Evolutionary conservation across 768 basidiomycete genomes (phyloP).

Genomic region (Melanogaster broomeanus): DNA sequence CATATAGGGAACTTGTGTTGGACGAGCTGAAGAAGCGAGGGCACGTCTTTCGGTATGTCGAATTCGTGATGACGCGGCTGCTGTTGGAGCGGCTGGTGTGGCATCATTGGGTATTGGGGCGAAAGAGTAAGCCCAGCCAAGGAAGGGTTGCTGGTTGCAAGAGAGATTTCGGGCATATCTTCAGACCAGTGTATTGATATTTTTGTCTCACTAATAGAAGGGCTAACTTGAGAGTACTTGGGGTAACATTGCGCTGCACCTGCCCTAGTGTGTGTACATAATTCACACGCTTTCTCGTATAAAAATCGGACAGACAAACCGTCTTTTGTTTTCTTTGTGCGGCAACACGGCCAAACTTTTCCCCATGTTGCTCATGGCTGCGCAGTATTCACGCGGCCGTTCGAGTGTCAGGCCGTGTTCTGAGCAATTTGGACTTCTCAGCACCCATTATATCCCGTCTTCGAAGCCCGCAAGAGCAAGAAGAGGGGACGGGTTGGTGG

Average conservation of each 20-base stretch:
- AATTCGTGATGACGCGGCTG: constrained; percentile 73
- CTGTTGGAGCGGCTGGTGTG: constrained; percentile 61
- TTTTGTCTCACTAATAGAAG: neutral
- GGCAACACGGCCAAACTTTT: constrained; percentile 78
- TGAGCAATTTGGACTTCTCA: constrained; percentile 78
- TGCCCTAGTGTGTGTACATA: constrained; percentile 24
- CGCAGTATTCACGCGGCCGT: constrained; percentile 63
- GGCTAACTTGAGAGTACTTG: neutral
- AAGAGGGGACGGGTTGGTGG: constrained; percentile 80
- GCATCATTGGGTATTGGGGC: constrained; percentile 25
- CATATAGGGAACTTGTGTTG: constrained; percentile 56
- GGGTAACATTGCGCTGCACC: too few relatives aligned
- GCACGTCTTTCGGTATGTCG: constrained; percentile 63
- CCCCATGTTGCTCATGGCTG: constrained; percentile 91
- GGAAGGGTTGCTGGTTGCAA: neutral
- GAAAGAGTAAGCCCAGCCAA: neutral
- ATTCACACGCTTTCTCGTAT: constrained; percentile 13
- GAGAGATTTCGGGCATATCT: neutral
- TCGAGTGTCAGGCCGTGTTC: constrained; percentile 89
- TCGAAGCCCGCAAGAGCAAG: constrained; percentile 31
- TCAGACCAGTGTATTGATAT: neutral
- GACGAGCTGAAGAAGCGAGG: constrained; percentile 58
- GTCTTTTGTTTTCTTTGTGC: constrained; percentile 52
- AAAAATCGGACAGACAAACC: neutral
- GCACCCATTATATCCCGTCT: constrained; percentile 68